Evolutionary conservation across 768 basidiomycete genomes (phyloP).

Genomic region (Pulveroboletus ravenelii): DNA sequence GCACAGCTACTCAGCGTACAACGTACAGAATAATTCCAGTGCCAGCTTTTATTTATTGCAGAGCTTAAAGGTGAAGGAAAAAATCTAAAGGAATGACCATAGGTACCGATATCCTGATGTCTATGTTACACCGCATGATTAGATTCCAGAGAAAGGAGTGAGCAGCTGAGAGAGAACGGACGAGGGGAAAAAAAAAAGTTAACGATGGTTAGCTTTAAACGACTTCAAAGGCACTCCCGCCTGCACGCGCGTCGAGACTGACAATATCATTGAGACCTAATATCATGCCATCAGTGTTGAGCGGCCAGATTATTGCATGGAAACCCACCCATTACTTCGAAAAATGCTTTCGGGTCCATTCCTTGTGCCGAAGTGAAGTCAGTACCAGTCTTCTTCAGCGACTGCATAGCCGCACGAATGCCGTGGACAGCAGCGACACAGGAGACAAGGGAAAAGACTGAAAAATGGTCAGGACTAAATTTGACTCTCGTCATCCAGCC

Average conservation of each 20-base stretch:
- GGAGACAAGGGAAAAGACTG: slow-evolving; percentile 74
- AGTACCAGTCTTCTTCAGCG: slow-evolving; percentile 72
- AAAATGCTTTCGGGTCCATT: slow-evolving; percentile 77
- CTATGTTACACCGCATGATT: slow-evolving; percentile 20
- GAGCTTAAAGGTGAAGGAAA: slow-evolving; percentile 16
- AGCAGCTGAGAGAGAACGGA: not conserved
- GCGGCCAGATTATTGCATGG: not conserved
- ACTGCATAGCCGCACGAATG: slow-evolving; percentile 72
- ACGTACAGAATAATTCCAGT: slow-evolving; percentile 3
- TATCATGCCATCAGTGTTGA: not conserved
- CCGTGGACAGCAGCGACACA: slow-evolving; percentile 74
- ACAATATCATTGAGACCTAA: slow-evolving; percentile 51
- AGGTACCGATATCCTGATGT: slow-evolving; percentile 11
- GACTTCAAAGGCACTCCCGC: slow-evolving; percentile 52
- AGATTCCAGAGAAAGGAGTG: not conserved
- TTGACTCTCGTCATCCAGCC: too few species aligned
- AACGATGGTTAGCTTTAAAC: slow-evolving; percentile 33
- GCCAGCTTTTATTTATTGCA: slow-evolving; percentile 14
- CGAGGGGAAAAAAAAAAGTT: not conserved
- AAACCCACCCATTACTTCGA: slow-evolving; percentile 65
- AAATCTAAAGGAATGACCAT: slow-evolving; percentile 21
- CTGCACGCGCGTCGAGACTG: slow-evolving; percentile 51
- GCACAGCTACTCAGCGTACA: not conserved
- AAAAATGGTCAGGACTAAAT: not conserved
- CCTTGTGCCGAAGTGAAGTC: slow-evolving; percentile 57